These are phyloP conservation scores for Coemansia sp. DNA, from an alignment of 192 early-diverging fungal genomes.

Conservation along the genomic window DNA sequence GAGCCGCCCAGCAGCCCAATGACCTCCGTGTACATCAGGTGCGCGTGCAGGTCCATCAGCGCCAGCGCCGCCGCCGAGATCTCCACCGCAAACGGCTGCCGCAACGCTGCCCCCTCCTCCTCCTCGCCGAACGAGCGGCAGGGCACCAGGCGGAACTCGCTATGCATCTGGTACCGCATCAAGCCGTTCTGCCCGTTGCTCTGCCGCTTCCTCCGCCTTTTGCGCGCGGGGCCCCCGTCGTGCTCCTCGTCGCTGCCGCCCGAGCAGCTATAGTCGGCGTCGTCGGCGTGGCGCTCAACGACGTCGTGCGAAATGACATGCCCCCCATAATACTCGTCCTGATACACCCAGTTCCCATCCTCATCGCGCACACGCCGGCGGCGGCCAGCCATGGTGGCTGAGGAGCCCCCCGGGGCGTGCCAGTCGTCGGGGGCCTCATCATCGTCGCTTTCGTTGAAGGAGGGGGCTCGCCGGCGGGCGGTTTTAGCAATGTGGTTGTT, in stretches of 20 bases:
- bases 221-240: slow-evolving; percentile 1
- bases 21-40: slow-evolving; percentile 88
- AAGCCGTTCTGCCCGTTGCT: neutral
- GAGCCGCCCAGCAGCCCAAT: slow-evolving; percentile 90
- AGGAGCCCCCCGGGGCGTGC: neutral
- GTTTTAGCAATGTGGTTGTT: neutral
- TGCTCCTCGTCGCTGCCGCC: slow-evolving; percentile 4
- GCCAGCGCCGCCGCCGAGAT: slow-evolving; percentile 54
- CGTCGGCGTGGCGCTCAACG: slow-evolving; percentile 30
- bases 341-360: slow-evolving; percentile 16
- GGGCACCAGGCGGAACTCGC: slow-evolving; percentile 47
- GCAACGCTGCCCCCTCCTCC: too few species aligned
- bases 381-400: neutral
- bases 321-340: slow-evolving; percentile 33
- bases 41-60: slow-evolving; percentile 93
- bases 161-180: slow-evolving; percentile 7
- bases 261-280: slow-evolving; percentile 33
- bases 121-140: slow-evolving; percentile 17
- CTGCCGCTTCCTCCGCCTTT: slow-evolving; percentile 3
- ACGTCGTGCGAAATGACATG: slow-evolving; percentile 36
- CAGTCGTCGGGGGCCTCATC: neutral
- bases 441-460: neutral
- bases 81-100: slow-evolving; percentile 18
- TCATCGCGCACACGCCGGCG: slow-evolving; percentile 11
- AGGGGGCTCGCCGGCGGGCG: neutral